phyloP scores from a whole-genome alignment of 768 basidiomycete species.

The Cantharellus cinnabarinus region DNA sequence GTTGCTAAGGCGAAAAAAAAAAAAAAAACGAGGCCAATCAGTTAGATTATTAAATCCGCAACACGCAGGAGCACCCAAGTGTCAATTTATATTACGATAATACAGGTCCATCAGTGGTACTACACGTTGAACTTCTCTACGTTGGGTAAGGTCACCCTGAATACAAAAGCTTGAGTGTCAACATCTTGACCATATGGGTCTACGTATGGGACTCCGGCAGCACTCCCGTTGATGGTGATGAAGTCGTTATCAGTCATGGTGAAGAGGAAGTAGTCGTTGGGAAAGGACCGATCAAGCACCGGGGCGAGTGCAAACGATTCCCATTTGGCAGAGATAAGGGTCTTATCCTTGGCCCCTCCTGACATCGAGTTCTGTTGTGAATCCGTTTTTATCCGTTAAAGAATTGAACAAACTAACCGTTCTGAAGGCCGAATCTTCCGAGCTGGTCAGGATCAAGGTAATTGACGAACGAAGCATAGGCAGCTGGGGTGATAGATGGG shows the following conservation, averaged over 20 bases:
- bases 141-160: conserved; percentile 34
- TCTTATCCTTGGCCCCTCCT: conserved; percentile 30
- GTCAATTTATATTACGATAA: too few relatives aligned
- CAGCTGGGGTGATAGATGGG: too few relatives aligned
- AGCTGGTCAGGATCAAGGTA: too few relatives aligned
- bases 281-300: conserved; percentile 27
- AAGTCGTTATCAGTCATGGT: conserved; percentile 48
- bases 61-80: too few relatives aligned
- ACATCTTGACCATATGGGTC: conserved; percentile 27
- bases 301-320: conserved; percentile 43
- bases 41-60: too few relatives aligned
- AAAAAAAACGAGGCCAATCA: too few relatives aligned
- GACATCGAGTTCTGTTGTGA: background rate
- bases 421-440: conserved; percentile 37
- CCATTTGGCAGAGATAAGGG: conserved; percentile 46
- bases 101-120: conserved; percentile 8
- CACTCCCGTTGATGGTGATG: conserved; percentile 32
- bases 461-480: too few relatives aligned
- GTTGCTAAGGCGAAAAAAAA: too few relatives aligned
- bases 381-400: background rate
- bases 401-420: conserved; percentile 21
- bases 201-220: conserved; percentile 29
- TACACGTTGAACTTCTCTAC: conserved; percentile 8
- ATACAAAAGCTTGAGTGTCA: conserved; percentile 46
- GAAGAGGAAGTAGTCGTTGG: conserved; percentile 50